Evolutionary conservation across 2,329 filamentous ascomycete species (phyloP), one percentile per base, ranked within the genome.

Genomic region (Zymoseptoria pseudotritici): DNA sequence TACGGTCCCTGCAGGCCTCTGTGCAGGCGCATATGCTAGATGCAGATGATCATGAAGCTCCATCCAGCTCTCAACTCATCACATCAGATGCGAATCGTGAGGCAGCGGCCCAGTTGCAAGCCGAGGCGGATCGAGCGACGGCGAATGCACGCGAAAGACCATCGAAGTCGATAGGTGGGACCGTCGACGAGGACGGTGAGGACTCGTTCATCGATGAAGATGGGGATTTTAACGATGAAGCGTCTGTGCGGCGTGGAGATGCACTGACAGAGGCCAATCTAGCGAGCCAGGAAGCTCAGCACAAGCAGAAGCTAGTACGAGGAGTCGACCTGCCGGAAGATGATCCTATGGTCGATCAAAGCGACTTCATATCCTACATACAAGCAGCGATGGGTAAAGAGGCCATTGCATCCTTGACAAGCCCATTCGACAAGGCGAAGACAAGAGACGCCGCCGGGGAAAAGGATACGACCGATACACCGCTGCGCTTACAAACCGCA

Each of bases 221-320:
- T 3, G 21, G 54, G n/a, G 24, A 17, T 2, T 19, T 31, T 3
- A 58, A 62, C 6, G 55, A 58, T 13, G 54, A 57, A 9, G 53
- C 54, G 4, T 54, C 54, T 36, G 53, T n/a, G n/a, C 17, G 36
- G 36, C 42, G 10, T 5, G 61, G 19, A 57, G 58, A 58, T 55
- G 60, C 67, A 17, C 59, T 74, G 29, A 74, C 72, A 2, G 67
- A 66, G 58, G 70, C 66, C 9, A 74, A 73, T 53, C 65, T 74
- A 17, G 67, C 67, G 26, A 70, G 63, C 56, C 70, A 72, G 50
- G 67, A 73, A 62, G 70, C 66, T 26, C 57, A 66, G 31, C 63
- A 70, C 22, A 60, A 57, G 24, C 50, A 53, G 20, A 57, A 61
- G n/a, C 29, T 59, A 8, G 51, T 62, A 3, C 63, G 72, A 52